These are phyloP conservation scores for Camellia lanceoleosa DNA, from an alignment of 148 eudicot genomes.

Conservation along the genomic window DNA sequence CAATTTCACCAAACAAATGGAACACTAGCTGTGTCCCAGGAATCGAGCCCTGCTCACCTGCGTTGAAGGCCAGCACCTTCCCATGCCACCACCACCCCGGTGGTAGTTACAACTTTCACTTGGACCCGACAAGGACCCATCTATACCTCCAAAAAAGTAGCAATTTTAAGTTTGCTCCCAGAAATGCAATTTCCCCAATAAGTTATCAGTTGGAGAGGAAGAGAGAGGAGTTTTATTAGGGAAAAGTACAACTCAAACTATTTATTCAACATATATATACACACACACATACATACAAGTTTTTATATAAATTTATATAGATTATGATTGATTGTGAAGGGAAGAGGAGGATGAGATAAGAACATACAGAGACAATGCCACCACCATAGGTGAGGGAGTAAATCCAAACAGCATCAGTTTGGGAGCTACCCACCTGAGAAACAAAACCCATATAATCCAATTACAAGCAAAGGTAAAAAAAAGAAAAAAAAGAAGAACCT, in stretches of 20 bases:
- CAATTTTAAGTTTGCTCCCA: no score
- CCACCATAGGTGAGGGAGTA: slow-evolving; percentile 92
- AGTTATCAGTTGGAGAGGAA: no score
- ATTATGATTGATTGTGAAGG: neutral
- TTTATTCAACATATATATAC: neutral
- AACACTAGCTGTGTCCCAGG: no score
- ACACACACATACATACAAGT: neutral
- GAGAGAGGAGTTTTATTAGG: neutral
- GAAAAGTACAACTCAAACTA: slow-evolving; percentile 3
- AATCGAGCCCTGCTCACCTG: no score
- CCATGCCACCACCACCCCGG: no score
- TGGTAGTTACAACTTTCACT: no score
- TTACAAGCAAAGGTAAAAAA: neutral
- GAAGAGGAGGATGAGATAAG: neutral
- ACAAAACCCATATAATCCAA: slow-evolving; percentile 2
- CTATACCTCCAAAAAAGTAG: no score
- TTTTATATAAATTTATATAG: neutral
- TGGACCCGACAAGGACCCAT: no score
- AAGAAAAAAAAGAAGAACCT: neutral
- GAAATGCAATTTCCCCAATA: no score
- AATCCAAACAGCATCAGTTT: slow-evolving; percentile 85
- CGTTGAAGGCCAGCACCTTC: no score
- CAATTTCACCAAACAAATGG: no score
- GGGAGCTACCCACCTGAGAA: slow-evolving; percentile 66
- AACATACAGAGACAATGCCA: slow-evolving; percentile 84